Evolutionary conservation across 306 rosid genomes (phyloP), one percentile per base, ranked within the genome.

Genomic region (Bauhinia variegata): DNA sequence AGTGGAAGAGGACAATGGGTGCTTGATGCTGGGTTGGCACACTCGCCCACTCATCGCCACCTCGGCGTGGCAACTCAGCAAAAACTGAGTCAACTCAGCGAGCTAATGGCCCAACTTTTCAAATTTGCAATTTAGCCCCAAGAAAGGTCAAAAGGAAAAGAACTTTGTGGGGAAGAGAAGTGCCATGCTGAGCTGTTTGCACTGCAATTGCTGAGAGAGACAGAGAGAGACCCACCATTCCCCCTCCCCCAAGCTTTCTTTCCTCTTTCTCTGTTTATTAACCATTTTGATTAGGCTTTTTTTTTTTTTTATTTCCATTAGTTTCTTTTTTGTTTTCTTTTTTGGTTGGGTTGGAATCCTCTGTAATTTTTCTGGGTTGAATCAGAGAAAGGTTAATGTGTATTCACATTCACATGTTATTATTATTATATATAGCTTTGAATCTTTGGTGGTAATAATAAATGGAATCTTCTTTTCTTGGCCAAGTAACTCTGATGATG

Each of bases 1-100:
- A 7, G 97, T 93, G 49, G 97, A 93, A 36, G 99, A 93, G 71
- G 88, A 83, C 43, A 58, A 69, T 14, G 99, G 99, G 1, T 90
- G 84, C 38, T 67, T 90, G 32, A 85, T 82, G 90, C 68, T 93
- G 11, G 95, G 95, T 4, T 90, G 99, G 99, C 97, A 93, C 53
- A 88, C 91, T 5, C 79, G 99, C 33, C 95, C 99, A 0, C 81
- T 93, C 65, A 93, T 93, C 38, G 82, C 96, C 14, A 86, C 99
- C 1, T 93, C 97, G 0, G 99, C 96, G 0, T 93, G 99, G 99
- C 69, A 75, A 77, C 90, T 87, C 60, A 84, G 66, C 0, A 4
- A 12, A 76, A 71, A 17, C 6, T 81, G 39, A 92, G 87, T 82
- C 75, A 8, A 57, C 75, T 60, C 65, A 18, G 7, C 61, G 61